These are phyloP conservation scores for Thielaviopsis punctulata DNA, from an alignment of 2,329 filamentous ascomycete species.

Conservation along the genomic window DNA sequence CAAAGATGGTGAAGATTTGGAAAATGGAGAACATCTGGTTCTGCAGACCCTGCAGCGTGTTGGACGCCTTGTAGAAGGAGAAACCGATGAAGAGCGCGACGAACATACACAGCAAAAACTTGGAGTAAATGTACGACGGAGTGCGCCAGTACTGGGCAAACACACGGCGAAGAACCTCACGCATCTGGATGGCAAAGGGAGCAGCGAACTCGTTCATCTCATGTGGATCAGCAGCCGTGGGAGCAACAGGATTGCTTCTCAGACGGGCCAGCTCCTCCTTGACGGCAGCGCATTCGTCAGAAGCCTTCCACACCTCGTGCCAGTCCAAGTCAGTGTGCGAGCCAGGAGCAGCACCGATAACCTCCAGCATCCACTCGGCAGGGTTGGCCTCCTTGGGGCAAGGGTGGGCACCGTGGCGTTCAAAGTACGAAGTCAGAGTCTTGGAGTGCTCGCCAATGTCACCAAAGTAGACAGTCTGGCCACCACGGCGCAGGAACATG, in stretches of 20 bases:
- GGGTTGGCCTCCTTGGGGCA: conserved; percentile 59
- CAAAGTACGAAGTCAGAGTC: conserved; percentile 57
- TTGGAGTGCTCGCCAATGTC: conserved; percentile 56
- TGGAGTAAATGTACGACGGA: conserved; percentile 77
- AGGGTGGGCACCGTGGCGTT: conserved; percentile 46
- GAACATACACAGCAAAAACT: conserved; percentile 48
- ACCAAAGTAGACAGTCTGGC: conserved; percentile 67
- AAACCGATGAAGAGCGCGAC: conserved; percentile 65
- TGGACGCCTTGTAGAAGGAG: conserved; percentile 56
- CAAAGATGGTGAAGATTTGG: conserved; percentile 68
- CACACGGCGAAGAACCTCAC: conserved; percentile 51
- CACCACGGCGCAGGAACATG: conserved; percentile 59
- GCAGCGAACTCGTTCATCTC: conserved; percentile 65
- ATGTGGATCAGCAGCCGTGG: conserved; percentile 21
- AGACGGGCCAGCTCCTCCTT: conserved; percentile 40
- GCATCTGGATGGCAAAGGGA: conserved; percentile 50
- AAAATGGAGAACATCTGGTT: conserved; percentile 81
- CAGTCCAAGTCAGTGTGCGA: conserved; percentile 47
- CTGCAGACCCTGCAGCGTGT: conserved; percentile 60
- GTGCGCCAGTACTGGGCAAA: conserved; percentile 90
- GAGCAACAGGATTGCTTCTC: conserved; percentile 21
- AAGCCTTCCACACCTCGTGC: conserved; percentile 43
- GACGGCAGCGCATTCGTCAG: conserved; percentile 36
- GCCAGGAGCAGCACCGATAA: conserved; percentile 46
- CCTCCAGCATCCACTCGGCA: conserved; percentile 62